Base-by-base conservation (phyloP, 169 alveolate genomes). In the Plasmodium coatneyi region DNA sequence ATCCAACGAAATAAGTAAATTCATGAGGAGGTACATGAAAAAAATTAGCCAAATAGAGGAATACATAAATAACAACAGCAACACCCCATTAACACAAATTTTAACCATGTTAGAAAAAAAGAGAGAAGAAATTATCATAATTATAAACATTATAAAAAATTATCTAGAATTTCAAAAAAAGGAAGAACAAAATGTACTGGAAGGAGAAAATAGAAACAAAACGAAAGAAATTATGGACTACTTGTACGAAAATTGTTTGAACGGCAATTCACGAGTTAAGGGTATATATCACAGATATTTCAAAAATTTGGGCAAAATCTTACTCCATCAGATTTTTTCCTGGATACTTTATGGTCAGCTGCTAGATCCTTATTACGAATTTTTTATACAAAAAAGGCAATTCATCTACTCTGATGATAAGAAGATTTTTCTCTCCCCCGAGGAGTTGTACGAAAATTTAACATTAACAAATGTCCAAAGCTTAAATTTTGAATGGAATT, bases 291-390 rank as follows among this genome's bases (percentile, higher is more conserved):
- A 84, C 28, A 92, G 82, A 28, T 83, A 95, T 49, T 92, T 82
- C 39, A 60, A 70, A 60, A 76, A 71, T 66, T 82, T 95, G 74
- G 93, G 95, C 28, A 92, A 80, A 60, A 72, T 86, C 32, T 82
- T 96, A 16, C 86, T 92, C 71, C 83, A 71, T 70, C 96, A 95
- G 43, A 84, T 94, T 36, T 80, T 74, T 72, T 72, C 86, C 34
- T 96, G 97, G 97, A 89, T 96, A 7, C 70, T 95, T 71, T 93
- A 89, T 81, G 97, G 97, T 0, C 96, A 96, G 32, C 76, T 96
- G 39, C 16, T 87, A 43, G 97, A 96, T 49, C 96, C 95, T 19
- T 83, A 95, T 80, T 84, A 92, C 71, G 97, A 96, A 82, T 96
- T 96, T 81, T 46, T 96, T 60, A 82, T 96, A 22, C 92, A 92